phyloP scores from a whole-genome alignment of 2,329 filamentous ascomycete genomes.

The Chalara sp. region DNA sequence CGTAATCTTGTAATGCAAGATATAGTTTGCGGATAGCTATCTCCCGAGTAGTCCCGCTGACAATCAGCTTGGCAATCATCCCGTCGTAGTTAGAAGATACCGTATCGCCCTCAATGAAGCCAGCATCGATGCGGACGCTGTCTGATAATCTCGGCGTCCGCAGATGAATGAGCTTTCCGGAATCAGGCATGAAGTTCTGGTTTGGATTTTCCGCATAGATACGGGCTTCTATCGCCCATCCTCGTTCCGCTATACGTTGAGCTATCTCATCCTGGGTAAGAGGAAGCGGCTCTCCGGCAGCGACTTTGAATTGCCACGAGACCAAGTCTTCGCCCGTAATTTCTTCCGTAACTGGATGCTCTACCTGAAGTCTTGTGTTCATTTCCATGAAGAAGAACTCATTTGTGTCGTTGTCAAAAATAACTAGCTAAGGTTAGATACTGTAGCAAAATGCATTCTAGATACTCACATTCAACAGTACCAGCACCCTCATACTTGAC shows the following conservation, averaged over 20 bases:
- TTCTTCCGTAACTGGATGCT: constrained; percentile 88
- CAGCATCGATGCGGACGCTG: constrained; percentile 85
- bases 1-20: constrained; percentile 76
- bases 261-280: constrained; percentile 60
- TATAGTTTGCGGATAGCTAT: constrained; percentile 78
- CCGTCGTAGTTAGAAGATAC: constrained; percentile 95
- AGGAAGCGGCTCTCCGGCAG: constrained; percentile 62
- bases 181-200: constrained; percentile 89
- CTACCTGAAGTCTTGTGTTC: constrained; percentile 87
- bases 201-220: constrained; percentile 96
- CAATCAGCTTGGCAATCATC: constrained; percentile 98
- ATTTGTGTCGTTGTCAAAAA: constrained; percentile 75
- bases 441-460: constrained; percentile 30
- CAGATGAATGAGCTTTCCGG: constrained; percentile 79
- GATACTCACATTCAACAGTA: constrained; percentile 73
- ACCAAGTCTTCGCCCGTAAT: constrained; percentile 75
- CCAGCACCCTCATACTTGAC: constrained; percentile 86
- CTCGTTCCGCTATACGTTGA: constrained; percentile 63
- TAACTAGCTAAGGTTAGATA: constrained; percentile 50
- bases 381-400: constrained; percentile 81
- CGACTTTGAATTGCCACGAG: constrained; percentile 89
- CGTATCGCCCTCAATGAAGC: constrained; percentile 84
- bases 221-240: constrained; percentile 88
- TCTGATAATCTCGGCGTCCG: constrained; percentile 61
- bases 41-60: constrained; percentile 70